A percentile compares a stretch with the other conserved stretches of the same genome.
Evolutionary conservation across 805 yeast species (phyloP).

Genomic region (Metschnikowia hibisci): DNA sequence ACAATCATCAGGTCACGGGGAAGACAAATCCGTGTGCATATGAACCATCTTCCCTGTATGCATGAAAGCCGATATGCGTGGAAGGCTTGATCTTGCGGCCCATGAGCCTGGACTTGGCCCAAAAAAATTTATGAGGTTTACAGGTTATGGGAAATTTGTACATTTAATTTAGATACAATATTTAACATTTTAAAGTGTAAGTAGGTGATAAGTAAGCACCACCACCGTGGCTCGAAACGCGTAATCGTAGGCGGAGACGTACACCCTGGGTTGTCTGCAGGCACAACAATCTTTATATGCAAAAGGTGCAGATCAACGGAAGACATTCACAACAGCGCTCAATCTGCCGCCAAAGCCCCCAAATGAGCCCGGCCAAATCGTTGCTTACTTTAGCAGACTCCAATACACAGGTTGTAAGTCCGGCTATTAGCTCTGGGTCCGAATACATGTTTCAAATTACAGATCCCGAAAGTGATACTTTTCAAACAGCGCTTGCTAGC

Average conservation of each 20-base stretch:
- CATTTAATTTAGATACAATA: neutral
- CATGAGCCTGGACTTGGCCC: neutral
- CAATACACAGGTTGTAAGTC: no score
- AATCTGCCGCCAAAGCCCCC: neutral
- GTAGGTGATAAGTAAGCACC: neutral
- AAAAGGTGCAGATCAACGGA: slow-evolving; percentile 5
- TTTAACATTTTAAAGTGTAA: neutral
- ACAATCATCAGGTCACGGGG: slow-evolving; percentile 3
- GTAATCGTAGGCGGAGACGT: slow-evolving; percentile 4
- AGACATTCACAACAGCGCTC: neutral
- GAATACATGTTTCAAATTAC: neutral
- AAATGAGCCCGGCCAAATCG: slow-evolving; percentile 1
- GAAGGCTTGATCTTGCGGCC: neutral
- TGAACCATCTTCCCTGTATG: neutral
- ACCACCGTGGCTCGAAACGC: slow-evolving; percentile 2
- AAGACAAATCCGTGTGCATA: neutral
- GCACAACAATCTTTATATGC: slow-evolving; percentile 3
- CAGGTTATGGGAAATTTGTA: neutral
- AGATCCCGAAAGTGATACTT: neutral
- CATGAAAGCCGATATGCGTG: slow-evolving; percentile 5
- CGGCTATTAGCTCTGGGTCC: no score
- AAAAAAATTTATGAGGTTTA: no score
- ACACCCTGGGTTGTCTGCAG: slow-evolving; percentile 3
- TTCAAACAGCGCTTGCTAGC: slow-evolving; percentile 1
- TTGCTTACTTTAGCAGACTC: no score